phyloP scores from a whole-genome alignment of 371 early-diverging fungal species.

The Mucor circinelloides region DNA sequence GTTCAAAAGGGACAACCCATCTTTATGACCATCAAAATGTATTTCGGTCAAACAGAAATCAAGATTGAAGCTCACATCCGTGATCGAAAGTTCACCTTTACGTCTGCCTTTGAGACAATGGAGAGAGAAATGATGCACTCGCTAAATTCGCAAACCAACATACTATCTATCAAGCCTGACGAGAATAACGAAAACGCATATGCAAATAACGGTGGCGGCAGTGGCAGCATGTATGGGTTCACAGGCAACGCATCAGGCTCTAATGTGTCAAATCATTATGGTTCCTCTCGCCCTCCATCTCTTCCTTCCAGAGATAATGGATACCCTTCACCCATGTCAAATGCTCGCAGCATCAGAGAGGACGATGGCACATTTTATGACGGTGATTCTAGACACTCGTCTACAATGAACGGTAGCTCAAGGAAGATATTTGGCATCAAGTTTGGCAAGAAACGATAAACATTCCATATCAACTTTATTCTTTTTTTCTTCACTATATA shows the following conservation, averaged over 20 bases:
- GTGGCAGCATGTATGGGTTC: conserved; percentile 14
- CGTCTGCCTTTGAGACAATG: conserved; percentile 53
- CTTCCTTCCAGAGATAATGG: conserved; percentile 32
- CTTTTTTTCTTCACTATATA: too few species aligned
- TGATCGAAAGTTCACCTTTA: conserved; percentile 51
- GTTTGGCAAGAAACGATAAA: conserved; percentile 39
- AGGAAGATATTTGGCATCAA: conserved; percentile 41
- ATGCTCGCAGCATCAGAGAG: conserved; percentile 23
- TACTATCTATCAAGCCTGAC: conserved; percentile 31
- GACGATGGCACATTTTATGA: conserved; percentile 37
- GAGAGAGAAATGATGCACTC: conserved; percentile 37
- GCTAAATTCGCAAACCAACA: conserved; percentile 25
- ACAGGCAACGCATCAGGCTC: conserved; percentile 19
- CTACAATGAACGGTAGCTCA: conserved; percentile 16
- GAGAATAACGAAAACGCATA: conserved; percentile 13
- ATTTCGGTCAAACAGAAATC: conserved; percentile 57
- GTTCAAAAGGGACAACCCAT: conserved; percentile 48
- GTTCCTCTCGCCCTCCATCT: conserved; percentile 30
- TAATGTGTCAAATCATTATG: conserved; percentile 23
- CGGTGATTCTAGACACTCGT: conserved; percentile 40
- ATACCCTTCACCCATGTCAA: conserved; percentile 35
- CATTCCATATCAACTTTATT: not conserved
- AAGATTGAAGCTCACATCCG: conserved; percentile 54
- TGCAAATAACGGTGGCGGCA: not conserved
- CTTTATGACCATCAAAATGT: conserved; percentile 59